These are phyloP conservation scores for Thermothelomyces thermophilus DNA, from an alignment of 2,329 filamentous ascomycete species.

Conservation along the genomic window DNA sequence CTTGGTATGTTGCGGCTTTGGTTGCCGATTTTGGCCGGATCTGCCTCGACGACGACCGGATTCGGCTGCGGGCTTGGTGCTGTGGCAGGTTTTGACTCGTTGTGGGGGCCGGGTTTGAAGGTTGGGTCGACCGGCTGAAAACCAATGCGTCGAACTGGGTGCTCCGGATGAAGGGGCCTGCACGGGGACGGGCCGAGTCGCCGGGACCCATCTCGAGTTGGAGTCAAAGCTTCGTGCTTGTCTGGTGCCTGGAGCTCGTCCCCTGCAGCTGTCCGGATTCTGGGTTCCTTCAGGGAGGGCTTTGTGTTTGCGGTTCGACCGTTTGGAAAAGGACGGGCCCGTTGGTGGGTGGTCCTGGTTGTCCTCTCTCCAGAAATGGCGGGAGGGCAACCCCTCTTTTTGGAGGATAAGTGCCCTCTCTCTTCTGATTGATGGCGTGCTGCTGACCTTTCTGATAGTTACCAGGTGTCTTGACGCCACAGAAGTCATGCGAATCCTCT, in stretches of 20 bases:
- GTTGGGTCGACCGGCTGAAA: slow-evolving; percentile 13
- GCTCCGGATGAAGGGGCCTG: slow-evolving; percentile 19
- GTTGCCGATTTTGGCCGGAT: slow-evolving; percentile 23
- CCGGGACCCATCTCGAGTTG: slow-evolving; percentile 86
- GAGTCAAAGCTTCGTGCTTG: slow-evolving; percentile 92
- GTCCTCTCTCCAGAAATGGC: slow-evolving; percentile 44
- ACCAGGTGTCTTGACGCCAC: too few relatives aligned
- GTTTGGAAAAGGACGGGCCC: slow-evolving; percentile 34
- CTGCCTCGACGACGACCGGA: slow-evolving; percentile 24
- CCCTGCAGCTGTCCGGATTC: slow-evolving; percentile 7
- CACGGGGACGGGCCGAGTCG: slow-evolving; percentile 27
- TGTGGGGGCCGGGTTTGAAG: slow-evolving; percentile 12
- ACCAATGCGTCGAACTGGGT: slow-evolving; percentile 20
- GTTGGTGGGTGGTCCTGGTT: slow-evolving; percentile 41
- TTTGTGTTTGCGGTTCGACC: slow-evolving; percentile 23
- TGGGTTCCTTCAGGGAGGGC: slow-evolving; percentile 16
- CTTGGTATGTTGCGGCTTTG: slow-evolving; percentile 15
- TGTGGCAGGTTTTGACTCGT: slow-evolving; percentile 13
- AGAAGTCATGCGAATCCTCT: too few relatives aligned
- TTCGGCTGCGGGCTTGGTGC: slow-evolving; percentile 14
- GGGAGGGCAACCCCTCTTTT: slow-evolving; percentile 41
- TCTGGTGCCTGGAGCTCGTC: slow-evolving; percentile 43
- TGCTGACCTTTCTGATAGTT: too few relatives aligned
- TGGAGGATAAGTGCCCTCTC: slow-evolving; percentile 43
- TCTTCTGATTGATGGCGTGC: neutral